A percentile compares a stretch with the other conserved stretches of the same genome.
These are phyloP conservation scores for Colletotrichum liriopes DNA, from an alignment of 2,329 filamentous ascomycete genomes.

Conservation along the genomic window DNA sequence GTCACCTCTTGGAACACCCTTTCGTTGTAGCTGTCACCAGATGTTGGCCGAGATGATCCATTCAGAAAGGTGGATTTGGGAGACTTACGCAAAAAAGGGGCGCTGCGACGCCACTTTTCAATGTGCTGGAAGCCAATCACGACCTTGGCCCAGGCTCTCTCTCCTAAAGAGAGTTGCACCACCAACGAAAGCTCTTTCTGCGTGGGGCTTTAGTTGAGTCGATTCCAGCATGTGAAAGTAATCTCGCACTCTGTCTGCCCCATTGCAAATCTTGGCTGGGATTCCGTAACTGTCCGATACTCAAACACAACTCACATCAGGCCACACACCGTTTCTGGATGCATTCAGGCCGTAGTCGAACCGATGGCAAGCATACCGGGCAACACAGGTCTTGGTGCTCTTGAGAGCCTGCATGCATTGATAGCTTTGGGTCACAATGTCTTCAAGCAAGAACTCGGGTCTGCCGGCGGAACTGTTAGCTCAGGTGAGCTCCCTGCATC, in stretches of 20 bases:
- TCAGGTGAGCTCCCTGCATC: background rate
- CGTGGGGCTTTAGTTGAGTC: background rate
- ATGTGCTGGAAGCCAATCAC: slow-evolving; percentile 18
- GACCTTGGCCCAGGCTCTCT: background rate
- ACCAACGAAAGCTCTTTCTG: background rate
- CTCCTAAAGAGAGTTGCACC: slow-evolving; percentile 15
- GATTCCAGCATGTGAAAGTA: slow-evolving; percentile 34
- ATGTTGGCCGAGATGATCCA: slow-evolving; percentile 12
- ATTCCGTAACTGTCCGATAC: background rate
- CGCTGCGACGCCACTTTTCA: slow-evolving; percentile 10
- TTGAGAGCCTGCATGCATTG: background rate
- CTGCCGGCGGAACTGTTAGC: background rate
- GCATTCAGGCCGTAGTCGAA: background rate
- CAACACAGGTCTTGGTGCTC: background rate
- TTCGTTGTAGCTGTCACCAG: slow-evolving; percentile 13
- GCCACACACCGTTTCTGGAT: background rate
- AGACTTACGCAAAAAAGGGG: slow-evolving; percentile 10
- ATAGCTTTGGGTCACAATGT: background rate
- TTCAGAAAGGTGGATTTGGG: background rate
- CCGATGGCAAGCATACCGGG: background rate
- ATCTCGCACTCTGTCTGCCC: background rate
- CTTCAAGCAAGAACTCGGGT: background rate
- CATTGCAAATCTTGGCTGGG: background rate
- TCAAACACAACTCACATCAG: slow-evolving; percentile 7
- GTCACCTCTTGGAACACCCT: background rate